Base-by-base conservation (phyloP, 2,329 filamentous ascomycete species). In the Parasarocladium wereldwijsianum region DNA sequence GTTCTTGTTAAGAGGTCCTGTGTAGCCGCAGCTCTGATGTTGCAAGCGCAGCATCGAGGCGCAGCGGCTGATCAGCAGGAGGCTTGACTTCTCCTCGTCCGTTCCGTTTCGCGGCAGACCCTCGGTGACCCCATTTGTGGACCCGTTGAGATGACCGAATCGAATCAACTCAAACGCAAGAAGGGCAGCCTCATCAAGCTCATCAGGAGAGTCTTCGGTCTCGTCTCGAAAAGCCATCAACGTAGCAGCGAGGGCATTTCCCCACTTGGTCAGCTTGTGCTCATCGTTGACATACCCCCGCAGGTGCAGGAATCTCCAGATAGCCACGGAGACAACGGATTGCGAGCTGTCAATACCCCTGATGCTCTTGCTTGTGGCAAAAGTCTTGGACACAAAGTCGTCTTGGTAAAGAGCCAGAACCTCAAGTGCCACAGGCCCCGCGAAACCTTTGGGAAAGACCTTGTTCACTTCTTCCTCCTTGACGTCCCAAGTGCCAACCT, bases 271-370 rank as follows among this genome's bases (percentile, higher is more conserved):
- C 36, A 94, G 64, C 35, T 76, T 70, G 52, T 96, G 87, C 27
- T 70, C 62, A 29, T 75, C 65, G 41, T 90, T 72, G 26, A 93
- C 65, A 44, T 94, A 98, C 15, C 78, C 85, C 35, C 86, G 74
- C 28, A 96, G 64, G 46, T 93, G 83, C 14, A 98, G 64, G 53
- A 94, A 90, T 32, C 85, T 73, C 79, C 84, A 94, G 34, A 87
- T 66, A 6, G 77, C 71, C 43, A 93, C 82, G 12, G 70, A 70
- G 6, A 64, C 54, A 32, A 84, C 58, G 32, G 87, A 67, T 43
- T 90, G 80, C 11, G 54, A 49, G 14, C 62, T 63, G 28, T 78
- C 66, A 38, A 77, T 70, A n/a, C 76, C 70, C 35, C 65, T 70
- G 21, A 63, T 73, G 10, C 54, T 47, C 42, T 60, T 64, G 39